Base-by-base conservation (phyloP, 2,329 filamentous ascomycete genomes). In the Monascus ruber region DNA sequence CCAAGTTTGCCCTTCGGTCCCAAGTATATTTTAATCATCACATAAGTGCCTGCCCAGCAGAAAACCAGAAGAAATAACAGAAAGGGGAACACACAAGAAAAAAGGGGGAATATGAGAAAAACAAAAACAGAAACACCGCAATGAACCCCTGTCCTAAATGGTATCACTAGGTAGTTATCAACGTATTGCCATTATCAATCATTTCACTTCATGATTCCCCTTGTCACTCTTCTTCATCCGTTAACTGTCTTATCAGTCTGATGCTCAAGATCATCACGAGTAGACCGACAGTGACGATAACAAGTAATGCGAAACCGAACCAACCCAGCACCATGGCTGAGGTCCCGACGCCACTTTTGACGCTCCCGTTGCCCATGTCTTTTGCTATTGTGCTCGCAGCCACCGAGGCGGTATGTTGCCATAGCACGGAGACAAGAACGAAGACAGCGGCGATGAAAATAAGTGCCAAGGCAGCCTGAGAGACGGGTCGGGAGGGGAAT, bases 231-330 rank as follows among this genome's bases (percentile, higher is more conserved):
- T 58, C 54, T 5, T 68, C 66, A 44, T 70, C 68, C 4, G 67
- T 69, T 49, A 71, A 52, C 53, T 83, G 74, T 51, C 78, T 74
- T 48, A 95, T 68, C 41, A 94, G 73, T 50, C 81, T 76, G 58
- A 95, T 91, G 66, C 87, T 95, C 61, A 96, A 69, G 54, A 95
- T 94, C 87, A 96, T 96, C 55, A 95, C 83, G 46, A 98, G 70
- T 63, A 96, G 48, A 40, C 89, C 91, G 55, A 96, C 91, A 36
- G 89, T 96, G 38, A 96, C 89, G 45, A 96, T 82, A 53, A 98
- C 94, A 48, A 98, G 73, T 38, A 96, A 64, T 24, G 85, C 83
- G 57, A 98, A 96, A 33, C 85, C 85, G 65, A 98, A 96, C 91
- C 91, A 98, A 42, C 91, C 91, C 56, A 98, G 73, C 11, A 95